A percentile compares a stretch with the other conserved stretches of the same genome.
Conservation (phyloP, 345 rosid species). For the Tarenaya hassleriana region DNA sequence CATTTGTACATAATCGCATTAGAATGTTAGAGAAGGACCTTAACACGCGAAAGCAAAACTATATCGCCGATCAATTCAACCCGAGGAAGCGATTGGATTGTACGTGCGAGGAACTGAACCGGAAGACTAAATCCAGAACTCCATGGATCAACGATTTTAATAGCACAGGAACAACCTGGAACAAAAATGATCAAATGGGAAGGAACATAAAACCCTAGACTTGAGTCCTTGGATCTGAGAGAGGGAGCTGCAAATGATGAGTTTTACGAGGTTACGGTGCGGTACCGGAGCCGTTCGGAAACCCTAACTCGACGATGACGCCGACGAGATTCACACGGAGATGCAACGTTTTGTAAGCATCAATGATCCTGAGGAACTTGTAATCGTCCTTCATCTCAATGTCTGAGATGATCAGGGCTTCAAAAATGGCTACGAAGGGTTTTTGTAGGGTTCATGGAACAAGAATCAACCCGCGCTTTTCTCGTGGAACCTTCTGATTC, state of each 20-base stretch:
- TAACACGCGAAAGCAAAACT: conserved; percentile 23
- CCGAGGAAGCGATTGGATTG: conserved; percentile 17
- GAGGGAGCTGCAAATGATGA: neutral
- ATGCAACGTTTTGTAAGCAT: conserved; percentile 22
- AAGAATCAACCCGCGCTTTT: too few relatives aligned
- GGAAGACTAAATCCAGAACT: conserved; percentile 17
- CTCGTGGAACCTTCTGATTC: too few relatives aligned
- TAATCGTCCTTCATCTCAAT: conserved; percentile 28
- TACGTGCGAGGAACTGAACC: conserved; percentile 21
- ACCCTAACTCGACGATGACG: conserved; percentile 24
- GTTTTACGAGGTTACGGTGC: neutral
- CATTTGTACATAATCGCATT: too few relatives aligned
- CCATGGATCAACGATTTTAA: conserved; percentile 25
- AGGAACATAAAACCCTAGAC: neutral
- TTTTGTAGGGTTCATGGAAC: conserved; percentile 1
- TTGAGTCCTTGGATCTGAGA: neutral
- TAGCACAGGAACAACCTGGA: conserved; percentile 13
- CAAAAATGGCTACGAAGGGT: too few relatives aligned
- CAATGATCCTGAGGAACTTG: conserved; percentile 23
- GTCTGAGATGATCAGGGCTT: neutral
- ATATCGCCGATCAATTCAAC: conserved; percentile 22
- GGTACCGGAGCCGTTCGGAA: conserved; percentile 14
- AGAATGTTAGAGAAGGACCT: too few relatives aligned
- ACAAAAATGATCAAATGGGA: neutral
- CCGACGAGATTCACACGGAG: conserved; percentile 26